A percentile compares a stretch with the other conserved stretches of the same genome.
Conservation (phyloP, 1,139 yeast genomes). For the Candida sanyaensis region DNA sequence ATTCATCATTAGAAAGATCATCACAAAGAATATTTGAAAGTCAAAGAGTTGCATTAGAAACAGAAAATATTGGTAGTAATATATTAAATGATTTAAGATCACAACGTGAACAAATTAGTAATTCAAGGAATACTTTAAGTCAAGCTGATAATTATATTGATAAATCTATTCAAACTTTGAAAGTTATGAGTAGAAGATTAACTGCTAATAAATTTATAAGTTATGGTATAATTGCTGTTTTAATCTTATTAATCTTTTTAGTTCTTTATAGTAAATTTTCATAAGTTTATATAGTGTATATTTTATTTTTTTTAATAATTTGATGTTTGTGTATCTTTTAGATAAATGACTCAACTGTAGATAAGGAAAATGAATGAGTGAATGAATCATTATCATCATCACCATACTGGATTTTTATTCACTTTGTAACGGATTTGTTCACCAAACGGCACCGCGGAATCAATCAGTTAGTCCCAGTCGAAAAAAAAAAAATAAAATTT, state of each 20-base stretch:
- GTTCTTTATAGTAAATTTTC: conserved; percentile 87
- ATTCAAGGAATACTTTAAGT: conserved; percentile 78
- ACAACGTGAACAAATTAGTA: conserved; percentile 88
- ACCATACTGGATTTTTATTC: no score
- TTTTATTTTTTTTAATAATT: background rate
- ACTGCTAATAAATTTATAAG: conserved; percentile 95
- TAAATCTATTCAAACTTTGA: conserved; percentile 80
- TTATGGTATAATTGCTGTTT: conserved; percentile 90
- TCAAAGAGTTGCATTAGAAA: conserved; percentile 88
- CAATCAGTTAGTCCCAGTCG: no score
- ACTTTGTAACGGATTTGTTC: no score
- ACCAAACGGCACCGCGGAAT: no score
- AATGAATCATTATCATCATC: no score
- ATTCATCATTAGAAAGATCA: conserved; percentile 79
- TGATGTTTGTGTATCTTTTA: background rate
- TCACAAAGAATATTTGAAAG: conserved; percentile 84
- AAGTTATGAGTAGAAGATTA: conserved; percentile 90
- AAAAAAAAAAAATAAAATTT: no score
- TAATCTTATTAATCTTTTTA: conserved; percentile 77
- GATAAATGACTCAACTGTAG: background rate
- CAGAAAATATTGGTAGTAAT: conserved; percentile 89
- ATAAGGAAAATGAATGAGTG: no score
- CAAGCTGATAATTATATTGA: conserved; percentile 96
- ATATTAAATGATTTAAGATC: conserved; percentile 86
- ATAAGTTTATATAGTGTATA: conserved; percentile 25